Percentiles rank a stretch among this genome's conserved stretches.
These are phyloP conservation scores for Hevea brasiliensis DNA, from an alignment of 345 rosid species.

Conservation along the genomic window DNA sequence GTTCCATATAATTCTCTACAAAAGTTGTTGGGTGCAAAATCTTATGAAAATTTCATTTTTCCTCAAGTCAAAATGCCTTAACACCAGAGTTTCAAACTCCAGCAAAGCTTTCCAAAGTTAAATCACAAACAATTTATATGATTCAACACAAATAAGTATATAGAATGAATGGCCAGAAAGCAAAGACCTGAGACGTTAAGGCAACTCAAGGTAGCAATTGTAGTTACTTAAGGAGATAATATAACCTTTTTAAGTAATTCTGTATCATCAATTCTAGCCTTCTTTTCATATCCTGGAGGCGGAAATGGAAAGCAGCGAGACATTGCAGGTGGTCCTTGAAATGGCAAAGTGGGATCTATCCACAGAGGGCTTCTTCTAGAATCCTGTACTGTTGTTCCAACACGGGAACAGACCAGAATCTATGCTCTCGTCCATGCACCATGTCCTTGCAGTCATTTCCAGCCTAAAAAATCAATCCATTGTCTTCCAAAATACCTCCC, in stretches of 20 bases:
- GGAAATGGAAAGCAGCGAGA: constrained; percentile 99
- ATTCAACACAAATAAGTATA: neutral
- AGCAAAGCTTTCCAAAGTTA: neutral
- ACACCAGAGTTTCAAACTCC: neutral
- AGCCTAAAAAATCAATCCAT: constrained; percentile 42
- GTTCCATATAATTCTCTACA: too few species aligned
- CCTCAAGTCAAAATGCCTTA: neutral
- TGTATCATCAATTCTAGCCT: constrained; percentile 50
- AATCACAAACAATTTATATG: neutral
- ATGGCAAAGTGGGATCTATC: constrained; percentile 34
- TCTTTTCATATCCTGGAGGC: constrained; percentile 95
- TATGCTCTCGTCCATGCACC: constrained; percentile 63
- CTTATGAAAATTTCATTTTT: neutral
- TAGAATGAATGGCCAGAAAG: neutral
- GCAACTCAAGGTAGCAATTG: constrained; percentile 9
- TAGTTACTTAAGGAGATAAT: neutral
- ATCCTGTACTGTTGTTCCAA: constrained; percentile 48
- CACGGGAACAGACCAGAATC: constrained; percentile 52
- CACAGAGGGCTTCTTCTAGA: constrained; percentile 34
- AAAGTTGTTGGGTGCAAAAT: neutral
- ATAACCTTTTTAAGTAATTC: constrained; percentile 39
- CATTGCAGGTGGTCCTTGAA: constrained; percentile 54
- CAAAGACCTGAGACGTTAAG: constrained; percentile 1
- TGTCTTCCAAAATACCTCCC: constrained; percentile 27
- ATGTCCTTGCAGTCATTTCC: constrained; percentile 51